phyloP scores from a whole-genome alignment of 2,329 filamentous ascomycete species.

The Zasmidium cellare region DNA sequence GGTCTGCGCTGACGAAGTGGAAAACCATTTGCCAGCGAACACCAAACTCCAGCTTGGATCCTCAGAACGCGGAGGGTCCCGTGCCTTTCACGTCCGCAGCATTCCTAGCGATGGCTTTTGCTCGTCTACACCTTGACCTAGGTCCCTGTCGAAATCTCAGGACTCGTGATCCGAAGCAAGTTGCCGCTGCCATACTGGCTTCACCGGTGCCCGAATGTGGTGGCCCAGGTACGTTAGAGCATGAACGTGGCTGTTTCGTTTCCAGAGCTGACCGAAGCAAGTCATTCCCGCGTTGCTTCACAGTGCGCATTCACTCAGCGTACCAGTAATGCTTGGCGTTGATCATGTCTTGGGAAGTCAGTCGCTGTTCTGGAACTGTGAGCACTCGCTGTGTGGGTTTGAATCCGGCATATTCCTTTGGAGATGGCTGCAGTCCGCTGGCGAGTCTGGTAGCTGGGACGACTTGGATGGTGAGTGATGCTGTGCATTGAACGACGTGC shows the following conservation, averaged over 20 bases:
- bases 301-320: slow-evolving; percentile 56
- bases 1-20: slow-evolving; percentile 33
- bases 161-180: slow-evolving; percentile 43
- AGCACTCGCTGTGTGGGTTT: slow-evolving; percentile 56
- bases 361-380: slow-evolving; percentile 58
- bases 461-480: not conserved
- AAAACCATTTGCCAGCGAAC: slow-evolving; percentile 38
- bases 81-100: slow-evolving; percentile 48
- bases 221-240: slow-evolving; percentile 35
- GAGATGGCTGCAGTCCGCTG: slow-evolving; percentile 47
- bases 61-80: slow-evolving; percentile 38
- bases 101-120: slow-evolving; percentile 48
- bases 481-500: slow-evolving; percentile 1
- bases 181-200: slow-evolving; percentile 41
- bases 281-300: slow-evolving; percentile 54
- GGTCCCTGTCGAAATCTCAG: slow-evolving; percentile 47
- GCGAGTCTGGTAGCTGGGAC: slow-evolving; percentile 2
- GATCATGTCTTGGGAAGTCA: slow-evolving; percentile 57
- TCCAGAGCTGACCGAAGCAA: too few species aligned
- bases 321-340: slow-evolving; percentile 56
- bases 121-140: slow-evolving; percentile 48
- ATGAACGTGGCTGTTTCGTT: too few species aligned
- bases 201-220: slow-evolving; percentile 48
- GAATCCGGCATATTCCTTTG: slow-evolving; percentile 57
- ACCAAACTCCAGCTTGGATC: slow-evolving; percentile 38